These are phyloP conservation scores for Penicillium desertorum DNA, from an alignment of 495 filamentous ascomycete genomes.

Conservation along the genomic window DNA sequence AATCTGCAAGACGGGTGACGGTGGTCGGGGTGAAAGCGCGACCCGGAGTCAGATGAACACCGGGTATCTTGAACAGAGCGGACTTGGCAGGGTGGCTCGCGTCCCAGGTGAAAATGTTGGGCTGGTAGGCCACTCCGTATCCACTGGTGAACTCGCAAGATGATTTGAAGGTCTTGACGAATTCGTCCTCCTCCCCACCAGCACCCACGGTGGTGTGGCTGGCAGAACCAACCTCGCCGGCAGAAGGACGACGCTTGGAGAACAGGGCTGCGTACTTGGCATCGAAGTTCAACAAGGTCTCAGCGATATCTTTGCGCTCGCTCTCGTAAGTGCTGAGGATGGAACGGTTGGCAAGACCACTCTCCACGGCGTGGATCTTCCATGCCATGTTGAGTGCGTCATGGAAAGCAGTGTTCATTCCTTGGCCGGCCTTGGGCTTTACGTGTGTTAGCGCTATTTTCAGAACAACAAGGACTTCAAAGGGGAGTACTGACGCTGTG, in stretches of 20 bases:
- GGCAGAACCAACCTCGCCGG: constrained; percentile 55
- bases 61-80: constrained; percentile 60
- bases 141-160: constrained; percentile 66
- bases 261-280: constrained; percentile 64
- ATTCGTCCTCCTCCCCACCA: constrained; percentile 54
- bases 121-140: constrained; percentile 62
- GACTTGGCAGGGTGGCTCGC: constrained; percentile 70
- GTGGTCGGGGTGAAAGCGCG: constrained; percentile 70
- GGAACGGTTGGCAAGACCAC: constrained; percentile 56
- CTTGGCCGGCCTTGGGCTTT: constrained; percentile 62
- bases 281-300: constrained; percentile 72
- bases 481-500: constrained; percentile 51
- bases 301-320: constrained; percentile 69
- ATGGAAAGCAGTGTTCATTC: constrained; percentile 54
- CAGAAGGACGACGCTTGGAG: constrained; percentile 57
- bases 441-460: constrained; percentile 36
- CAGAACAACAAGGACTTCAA: constrained; percentile 16
- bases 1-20: constrained; percentile 80
- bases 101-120: constrained; percentile 69
- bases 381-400: constrained; percentile 72
- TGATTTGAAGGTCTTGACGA: constrained; percentile 64
- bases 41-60: constrained; percentile 63
- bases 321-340: constrained; percentile 68
- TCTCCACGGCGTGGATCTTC: constrained; percentile 72
- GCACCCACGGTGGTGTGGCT: constrained; percentile 32